phyloP scores from a whole-genome alignment of 2,329 filamentous ascomycete genomes.

The Thelonectria blattea region DNA sequence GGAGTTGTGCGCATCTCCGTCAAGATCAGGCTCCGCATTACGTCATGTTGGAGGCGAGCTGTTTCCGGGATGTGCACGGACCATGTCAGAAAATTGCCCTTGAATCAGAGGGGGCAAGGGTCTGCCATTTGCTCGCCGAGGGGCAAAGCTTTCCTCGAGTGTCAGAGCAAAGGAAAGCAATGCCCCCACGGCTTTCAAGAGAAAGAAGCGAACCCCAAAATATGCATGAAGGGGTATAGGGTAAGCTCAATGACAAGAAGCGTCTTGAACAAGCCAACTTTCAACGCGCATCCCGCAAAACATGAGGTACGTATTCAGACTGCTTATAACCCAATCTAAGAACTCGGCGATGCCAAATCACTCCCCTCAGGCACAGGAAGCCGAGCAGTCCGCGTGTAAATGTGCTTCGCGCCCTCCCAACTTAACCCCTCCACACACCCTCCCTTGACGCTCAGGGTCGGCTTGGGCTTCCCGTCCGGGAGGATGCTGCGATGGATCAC shows the following conservation, averaged over 20 bases:
- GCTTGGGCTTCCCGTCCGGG: slow-evolving; percentile 45
- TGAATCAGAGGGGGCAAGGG: no score
- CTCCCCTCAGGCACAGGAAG: slow-evolving; percentile 50
- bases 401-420: slow-evolving; percentile 50
- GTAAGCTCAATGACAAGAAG: no score
- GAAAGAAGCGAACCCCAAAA: no score
- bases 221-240: no score
- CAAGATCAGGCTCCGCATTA: slow-evolving; percentile 25
- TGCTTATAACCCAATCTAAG: background rate
- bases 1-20: background rate
- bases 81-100: background rate
- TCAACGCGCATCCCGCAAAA: no score
- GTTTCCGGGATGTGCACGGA: slow-evolving; percentile 16
- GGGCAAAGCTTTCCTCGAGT: no score
- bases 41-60: slow-evolving; percentile 14
- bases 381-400: slow-evolving; percentile 53
- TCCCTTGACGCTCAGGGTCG: slow-evolving; percentile 53
- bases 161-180: no score
- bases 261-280: no score
- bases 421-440: slow-evolving; percentile 51
- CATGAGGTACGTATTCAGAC: no score
- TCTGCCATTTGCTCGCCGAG: no score
- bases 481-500: slow-evolving; percentile 52
- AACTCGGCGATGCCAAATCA: slow-evolving; percentile 28
- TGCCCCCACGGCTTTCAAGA: no score